Evolutionary conservation across 2,329 filamentous ascomycete species (phyloP), one percentile per base, ranked within the genome.

Genomic region (Aspergillus neotritici): DNA sequence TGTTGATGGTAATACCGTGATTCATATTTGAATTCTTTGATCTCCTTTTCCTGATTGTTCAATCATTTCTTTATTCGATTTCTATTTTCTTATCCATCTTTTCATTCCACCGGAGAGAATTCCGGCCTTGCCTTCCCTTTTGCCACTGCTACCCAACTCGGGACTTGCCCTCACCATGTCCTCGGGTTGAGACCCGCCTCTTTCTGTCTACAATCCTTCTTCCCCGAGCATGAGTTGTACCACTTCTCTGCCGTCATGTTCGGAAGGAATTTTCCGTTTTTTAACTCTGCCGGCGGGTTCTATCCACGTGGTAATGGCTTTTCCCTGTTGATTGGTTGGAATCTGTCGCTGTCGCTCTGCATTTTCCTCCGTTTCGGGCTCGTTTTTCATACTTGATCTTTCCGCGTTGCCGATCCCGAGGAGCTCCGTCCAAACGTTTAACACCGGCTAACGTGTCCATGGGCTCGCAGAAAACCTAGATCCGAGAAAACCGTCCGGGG

Each of bases 1-100:
- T 55, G 66, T 69, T 52, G 70, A 72, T 61, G 70, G 70, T 73
- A 69, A 69, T 63, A 60, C 50, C 42, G 46, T 50, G 48, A 47
- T 52, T 46, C 39, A 34, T 39, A 30, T 51, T 45, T 14, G n/a
- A 33, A 21, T 17, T 17, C 30, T 31, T 28, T 39, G 13, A 34
- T 34, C 21, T 14, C 37, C 11, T 32, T 41, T 14, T 21, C 21
- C 49, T 43, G 34, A 50, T 45, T 43, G 47, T 48, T 42, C 39
- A 45, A 35, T 25, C 21, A 25, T 40, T 17, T 49, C 40, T 41
- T 47, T 48, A 31, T 46, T 32, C 43, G 40, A 37, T 45, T 49
- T 43, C 37, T 16, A 32, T 16, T 40, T 33, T 16, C 50, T 46
- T 41, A 13, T 32, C 17, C 21, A 31, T 36, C 13, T 17, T 36